A percentile compares a stretch with the other conserved stretches of the same genome.
Evolutionary conservation across 495 filamentous ascomycete species (phyloP).

Genomic region (Hypoxylon perforatum): DNA sequence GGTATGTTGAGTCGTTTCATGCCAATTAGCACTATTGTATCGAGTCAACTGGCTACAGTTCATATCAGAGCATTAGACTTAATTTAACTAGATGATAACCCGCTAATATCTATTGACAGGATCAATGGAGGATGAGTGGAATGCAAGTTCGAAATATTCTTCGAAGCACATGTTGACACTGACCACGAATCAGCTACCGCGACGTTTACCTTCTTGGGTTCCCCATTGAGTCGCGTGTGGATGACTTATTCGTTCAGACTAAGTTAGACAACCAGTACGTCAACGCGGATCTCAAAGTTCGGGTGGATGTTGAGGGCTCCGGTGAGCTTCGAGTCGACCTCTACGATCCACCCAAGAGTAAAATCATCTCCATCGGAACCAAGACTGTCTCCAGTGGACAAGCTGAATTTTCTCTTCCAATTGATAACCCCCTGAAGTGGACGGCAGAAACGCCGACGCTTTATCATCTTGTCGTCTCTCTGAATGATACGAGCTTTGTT

Average conservation of each 20-base stretch:
- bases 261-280: conserved; percentile 65
- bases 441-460: conserved; percentile 73
- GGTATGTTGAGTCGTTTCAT: conserved; percentile 33
- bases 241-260: conserved; percentile 68
- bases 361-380: conserved; percentile 27
- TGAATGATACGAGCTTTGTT: conserved; percentile 51
- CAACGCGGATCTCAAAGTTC: conserved; percentile 62
- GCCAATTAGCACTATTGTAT: too few species aligned
- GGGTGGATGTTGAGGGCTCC: conserved; percentile 51
- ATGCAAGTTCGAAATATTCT: conserved; percentile 8
- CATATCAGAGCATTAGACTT: too few species aligned
- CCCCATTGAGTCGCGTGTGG: conserved; percentile 60
- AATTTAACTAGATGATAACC: background rate
- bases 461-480: conserved; percentile 60
- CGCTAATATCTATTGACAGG: conserved; percentile 25
- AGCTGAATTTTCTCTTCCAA: conserved; percentile 50
- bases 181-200: conserved; percentile 56
- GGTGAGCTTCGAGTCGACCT: conserved; percentile 50
- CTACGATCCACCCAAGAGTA: conserved; percentile 40
- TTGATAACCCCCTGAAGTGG: conserved; percentile 68
- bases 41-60: too few species aligned
- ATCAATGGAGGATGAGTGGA: conserved; percentile 55
- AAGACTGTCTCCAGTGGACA: conserved; percentile 10
- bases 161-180: background rate
- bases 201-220: conserved; percentile 72